Conservation (phyloP, 2,329 filamentous ascomycete genomes). For the Xylariaceae sp. region DNA sequence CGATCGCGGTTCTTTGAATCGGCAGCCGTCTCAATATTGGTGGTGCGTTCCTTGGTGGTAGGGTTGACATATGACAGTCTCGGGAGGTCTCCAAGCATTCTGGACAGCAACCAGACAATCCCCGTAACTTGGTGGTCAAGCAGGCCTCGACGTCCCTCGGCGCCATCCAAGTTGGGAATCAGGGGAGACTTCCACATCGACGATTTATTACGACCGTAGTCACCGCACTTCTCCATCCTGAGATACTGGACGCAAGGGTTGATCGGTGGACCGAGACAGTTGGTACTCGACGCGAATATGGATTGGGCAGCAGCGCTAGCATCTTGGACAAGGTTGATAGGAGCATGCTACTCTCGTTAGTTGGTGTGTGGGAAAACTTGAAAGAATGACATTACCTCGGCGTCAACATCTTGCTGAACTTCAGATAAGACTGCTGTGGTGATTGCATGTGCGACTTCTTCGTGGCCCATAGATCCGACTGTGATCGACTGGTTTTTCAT, state of each 20-base stretch:
- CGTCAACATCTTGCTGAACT: constrained; percentile 23
- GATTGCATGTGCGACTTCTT: constrained; percentile 8
- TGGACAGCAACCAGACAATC: constrained; percentile 29
- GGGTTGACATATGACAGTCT: constrained; percentile 8
- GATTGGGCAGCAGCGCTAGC: constrained; percentile 20
- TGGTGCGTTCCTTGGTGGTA: neutral
- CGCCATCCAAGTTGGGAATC: constrained; percentile 19
- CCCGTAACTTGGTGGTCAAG: constrained; percentile 27
- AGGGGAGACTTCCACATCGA: constrained; percentile 23
- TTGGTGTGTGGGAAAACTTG: neutral
- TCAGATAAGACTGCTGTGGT: constrained; percentile 16
- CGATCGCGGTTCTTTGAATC: constrained; percentile 14
- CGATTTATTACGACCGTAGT: constrained; percentile 21
- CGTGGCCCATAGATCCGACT: neutral
- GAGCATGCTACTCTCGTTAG: constrained; percentile 2
- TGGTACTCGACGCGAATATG: constrained; percentile 23
- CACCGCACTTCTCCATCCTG: constrained; percentile 21
- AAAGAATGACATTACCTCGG: constrained; percentile 15
- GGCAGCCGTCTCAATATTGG: neutral
- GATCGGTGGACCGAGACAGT: constrained; percentile 26
- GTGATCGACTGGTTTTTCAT: constrained; percentile 15
- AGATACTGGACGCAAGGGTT: constrained; percentile 22
- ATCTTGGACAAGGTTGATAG: constrained; percentile 11
- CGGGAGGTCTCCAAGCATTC: constrained; percentile 25
- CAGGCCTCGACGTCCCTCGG: constrained; percentile 19